phyloP scores from a whole-genome alignment of 805 yeast genomes.

The Kurtzmaniella cleridarum region DNA sequence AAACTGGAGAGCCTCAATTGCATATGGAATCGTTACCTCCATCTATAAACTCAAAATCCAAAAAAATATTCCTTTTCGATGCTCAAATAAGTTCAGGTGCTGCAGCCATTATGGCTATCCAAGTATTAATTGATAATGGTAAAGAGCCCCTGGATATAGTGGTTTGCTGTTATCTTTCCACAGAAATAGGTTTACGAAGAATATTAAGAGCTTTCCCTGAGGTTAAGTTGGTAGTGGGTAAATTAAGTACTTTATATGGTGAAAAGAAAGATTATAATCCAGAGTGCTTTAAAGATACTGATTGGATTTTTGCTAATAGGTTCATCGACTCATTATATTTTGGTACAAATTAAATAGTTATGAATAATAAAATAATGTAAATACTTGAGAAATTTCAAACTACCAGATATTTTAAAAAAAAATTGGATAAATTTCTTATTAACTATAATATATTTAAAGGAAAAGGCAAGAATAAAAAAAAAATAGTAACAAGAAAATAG shows the following conservation, averaged over 20 bases:
- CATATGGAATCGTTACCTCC: slow-evolving; percentile 75
- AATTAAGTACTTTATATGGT: slow-evolving; percentile 42
- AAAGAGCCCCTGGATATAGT: slow-evolving; percentile 57
- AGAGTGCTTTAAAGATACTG: slow-evolving; percentile 41
- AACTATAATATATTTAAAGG: no score
- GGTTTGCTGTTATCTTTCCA: slow-evolving; percentile 66
- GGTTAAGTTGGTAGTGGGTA: slow-evolving; percentile 66
- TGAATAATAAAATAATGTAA: neutral
- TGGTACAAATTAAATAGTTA: slow-evolving; percentile 45
- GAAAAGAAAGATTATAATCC: slow-evolving; percentile 20
- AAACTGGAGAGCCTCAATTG: slow-evolving; percentile 90
- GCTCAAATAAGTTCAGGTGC: slow-evolving; percentile 91
- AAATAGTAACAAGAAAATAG: no score
- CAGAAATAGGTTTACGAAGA: slow-evolving; percentile 72
- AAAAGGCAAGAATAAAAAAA: no score
- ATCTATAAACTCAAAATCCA: slow-evolving; percentile 11
- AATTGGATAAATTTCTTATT: neutral
- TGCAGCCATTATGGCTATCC: slow-evolving; percentile 90
- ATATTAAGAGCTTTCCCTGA: slow-evolving; percentile 68
- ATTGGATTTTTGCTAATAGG: slow-evolving; percentile 59
- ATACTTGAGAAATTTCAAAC: neutral
- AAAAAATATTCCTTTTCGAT: slow-evolving; percentile 66
- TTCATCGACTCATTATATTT: slow-evolving; percentile 74
- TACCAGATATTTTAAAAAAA: neutral
- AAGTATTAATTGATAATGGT: slow-evolving; percentile 78